A percentile compares a stretch with the other conserved stretches of the same genome.
Conservation (phyloP, 177 flowering plant genomes). For the Tripterygium wilfordii region DNA sequence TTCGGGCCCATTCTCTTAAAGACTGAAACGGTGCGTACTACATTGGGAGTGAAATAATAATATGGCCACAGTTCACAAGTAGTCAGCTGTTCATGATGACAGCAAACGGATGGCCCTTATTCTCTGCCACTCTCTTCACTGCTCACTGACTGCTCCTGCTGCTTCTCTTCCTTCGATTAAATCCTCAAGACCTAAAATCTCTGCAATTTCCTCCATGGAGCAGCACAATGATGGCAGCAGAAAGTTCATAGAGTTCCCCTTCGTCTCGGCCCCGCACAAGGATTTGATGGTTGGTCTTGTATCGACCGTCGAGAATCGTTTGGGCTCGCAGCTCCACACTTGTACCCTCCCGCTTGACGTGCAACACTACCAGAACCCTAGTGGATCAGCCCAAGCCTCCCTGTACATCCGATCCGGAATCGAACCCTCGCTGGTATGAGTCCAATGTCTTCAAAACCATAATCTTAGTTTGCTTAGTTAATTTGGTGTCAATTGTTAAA, state of each 20-base stretch:
- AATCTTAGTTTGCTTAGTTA: no score
- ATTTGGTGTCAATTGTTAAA: no score
- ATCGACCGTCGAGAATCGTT: slow-evolving; percentile 34
- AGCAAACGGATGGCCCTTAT: slow-evolving; percentile 9
- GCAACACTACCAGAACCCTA: slow-evolving; percentile 39
- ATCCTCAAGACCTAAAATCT: not conserved
- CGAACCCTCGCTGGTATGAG: slow-evolving; percentile 42
- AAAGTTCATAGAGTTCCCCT: slow-evolving; percentile 41
- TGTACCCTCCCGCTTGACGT: slow-evolving; percentile 47
- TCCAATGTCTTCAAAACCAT: no score
- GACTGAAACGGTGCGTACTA: no score
- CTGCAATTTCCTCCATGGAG: slow-evolving; percentile 9
- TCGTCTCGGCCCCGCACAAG: slow-evolving; percentile 30
- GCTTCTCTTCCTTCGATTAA: not conserved
- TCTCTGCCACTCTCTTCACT: not conserved
- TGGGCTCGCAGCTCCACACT: slow-evolving; percentile 43
- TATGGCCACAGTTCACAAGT: no score
- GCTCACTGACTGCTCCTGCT: not conserved
- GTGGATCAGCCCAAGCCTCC: slow-evolving; percentile 43
- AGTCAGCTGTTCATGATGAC: no score
- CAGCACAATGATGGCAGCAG: slow-evolving; percentile 7
- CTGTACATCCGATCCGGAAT: slow-evolving; percentile 54
- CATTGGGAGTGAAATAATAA: no score
- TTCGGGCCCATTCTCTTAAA: no score
- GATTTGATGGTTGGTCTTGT: slow-evolving; percentile 44